These are phyloP conservation scores for Orobanche coerulescens DNA, from an alignment of 257 asterid species.

Conservation along the genomic window DNA sequence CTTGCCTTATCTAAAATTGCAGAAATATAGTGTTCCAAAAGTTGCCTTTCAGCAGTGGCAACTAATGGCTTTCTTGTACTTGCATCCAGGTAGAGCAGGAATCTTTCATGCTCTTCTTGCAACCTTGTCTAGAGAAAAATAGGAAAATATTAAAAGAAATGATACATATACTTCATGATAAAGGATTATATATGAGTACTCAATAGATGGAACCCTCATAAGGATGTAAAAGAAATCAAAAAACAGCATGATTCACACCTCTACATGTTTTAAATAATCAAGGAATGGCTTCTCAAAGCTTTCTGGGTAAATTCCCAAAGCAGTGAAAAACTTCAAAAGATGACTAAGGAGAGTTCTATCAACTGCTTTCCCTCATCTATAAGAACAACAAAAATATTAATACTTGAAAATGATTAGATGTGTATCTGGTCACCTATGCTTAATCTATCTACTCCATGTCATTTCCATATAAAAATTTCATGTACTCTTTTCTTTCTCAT, in stretches of 20 bases:
- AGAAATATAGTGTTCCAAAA: constrained; percentile 56
- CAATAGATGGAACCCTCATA: neutral
- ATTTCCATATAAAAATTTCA: neutral
- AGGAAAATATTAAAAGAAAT: neutral
- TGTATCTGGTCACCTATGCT: neutral
- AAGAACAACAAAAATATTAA: constrained; percentile 8
- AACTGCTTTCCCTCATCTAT: constrained; percentile 73
- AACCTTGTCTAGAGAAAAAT: constrained; percentile 49
- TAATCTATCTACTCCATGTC: neutral
- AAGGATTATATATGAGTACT: neutral
- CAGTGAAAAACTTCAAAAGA: constrained; percentile 81
- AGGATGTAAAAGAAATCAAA: neutral
- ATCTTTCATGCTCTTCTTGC: constrained; percentile 80
- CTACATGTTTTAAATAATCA: constrained; percentile 72
- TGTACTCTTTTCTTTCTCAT: too few relatives aligned
- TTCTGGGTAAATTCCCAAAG: constrained; percentile 69
- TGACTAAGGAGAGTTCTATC: constrained; percentile 81
- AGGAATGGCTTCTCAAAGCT: constrained; percentile 83
- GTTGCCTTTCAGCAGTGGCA: constrained; percentile 62
- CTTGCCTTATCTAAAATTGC: constrained; percentile 64
- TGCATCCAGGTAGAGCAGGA: constrained; percentile 56
- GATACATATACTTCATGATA: neutral
- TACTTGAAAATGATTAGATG: neutral
- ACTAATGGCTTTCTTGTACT: constrained; percentile 62
- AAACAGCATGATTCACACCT: constrained; percentile 34